Base-by-base conservation (phyloP, 2,329 filamentous ascomycete species). In the Penicillium brevicompactum region DNA sequence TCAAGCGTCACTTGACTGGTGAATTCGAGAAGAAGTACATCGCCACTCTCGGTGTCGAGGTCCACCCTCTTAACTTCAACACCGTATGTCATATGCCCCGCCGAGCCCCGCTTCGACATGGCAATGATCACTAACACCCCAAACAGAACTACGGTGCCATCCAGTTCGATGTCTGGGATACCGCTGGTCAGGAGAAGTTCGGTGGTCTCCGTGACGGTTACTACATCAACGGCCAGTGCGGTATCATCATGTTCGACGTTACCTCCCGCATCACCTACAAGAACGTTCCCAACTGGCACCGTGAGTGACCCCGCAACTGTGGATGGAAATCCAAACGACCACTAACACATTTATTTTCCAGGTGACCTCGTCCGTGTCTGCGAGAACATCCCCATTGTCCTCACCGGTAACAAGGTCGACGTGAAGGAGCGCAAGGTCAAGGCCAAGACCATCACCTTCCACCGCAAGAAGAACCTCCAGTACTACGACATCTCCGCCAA, bases 11-110 rank as follows among this genome's bases (percentile, higher is more conserved):
- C 83, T 87, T 97, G 87, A 99, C 94, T 76, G 94, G 94, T 78
- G 94, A 99, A 80, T 99, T 99, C 77, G 94, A 99, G 84, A 99
- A 99, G 90, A 99, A 97, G 85, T 99, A 99, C 84, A 97, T 99
- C 79, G 94, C 94, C 72, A 99, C 94, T 58, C 91, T 99, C 66
- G 94, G 94, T 89, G 94, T 99, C 77, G 94, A 99, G 80, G 94
- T 99, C 67, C 94, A 99, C 85, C 94, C 94, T 78, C 91, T 99
- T 66, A 90, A 88, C 73, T 99, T 99, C 87, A 91, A 88, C 73
- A 97, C 93, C 77, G 92, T 97, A 91, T 82, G 92, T 41, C 84
- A 44, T 97, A 90, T 83, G 91, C 84, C 70, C 66, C 67, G 65
- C 68, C 67, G 56, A 67, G 53, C 70, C 69, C 70, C 69, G 66